phyloP scores from a whole-genome alignment of 2,329 filamentous ascomycete species.

The Paecilomyces niveus region DNA sequence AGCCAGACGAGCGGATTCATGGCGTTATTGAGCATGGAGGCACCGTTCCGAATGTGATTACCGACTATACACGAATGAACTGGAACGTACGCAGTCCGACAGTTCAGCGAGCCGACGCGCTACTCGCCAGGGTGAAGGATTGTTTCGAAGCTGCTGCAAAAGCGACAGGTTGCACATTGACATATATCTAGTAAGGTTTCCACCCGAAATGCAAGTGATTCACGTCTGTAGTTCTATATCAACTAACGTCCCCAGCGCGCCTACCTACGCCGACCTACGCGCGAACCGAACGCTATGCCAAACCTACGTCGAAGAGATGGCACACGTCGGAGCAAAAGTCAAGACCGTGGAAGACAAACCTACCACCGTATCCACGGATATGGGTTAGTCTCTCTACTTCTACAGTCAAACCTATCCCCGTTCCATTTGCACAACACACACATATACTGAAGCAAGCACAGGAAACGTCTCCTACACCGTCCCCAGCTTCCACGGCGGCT shows the following conservation, averaged over 20 bases:
- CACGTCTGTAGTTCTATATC: neutral
- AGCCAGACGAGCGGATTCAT: conserved; percentile 40
- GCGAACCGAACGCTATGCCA: conserved; percentile 32
- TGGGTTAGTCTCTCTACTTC: conserved; percentile 12
- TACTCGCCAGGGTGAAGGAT: conserved; percentile 7
- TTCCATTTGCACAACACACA: neutral
- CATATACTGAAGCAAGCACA: neutral
- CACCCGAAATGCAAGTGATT: neutral
- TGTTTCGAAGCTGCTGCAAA: conserved; percentile 11
- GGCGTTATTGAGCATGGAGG: conserved; percentile 45
- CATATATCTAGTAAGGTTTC: neutral
- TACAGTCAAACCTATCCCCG: neutral
- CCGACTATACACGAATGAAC: conserved; percentile 36
- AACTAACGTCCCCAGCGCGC: neutral
- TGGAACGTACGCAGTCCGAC: conserved; percentile 34
- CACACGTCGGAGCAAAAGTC: conserved; percentile 22
- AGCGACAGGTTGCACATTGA: conserved; percentile 11
- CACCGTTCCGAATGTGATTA: conserved; percentile 46
- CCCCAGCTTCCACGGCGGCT: conserved; percentile 40
- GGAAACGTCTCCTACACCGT: conserved; percentile 39
- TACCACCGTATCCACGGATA: conserved; percentile 33
- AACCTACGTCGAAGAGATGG: conserved; percentile 34
- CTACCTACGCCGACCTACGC: conserved; percentile 31
- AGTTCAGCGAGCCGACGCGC: conserved; percentile 22
- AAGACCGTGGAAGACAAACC: conserved; percentile 18